Evolutionary conservation across 2,329 filamentous ascomycete species (phyloP).

Genomic region (Verticillium albo-atrum): DNA sequence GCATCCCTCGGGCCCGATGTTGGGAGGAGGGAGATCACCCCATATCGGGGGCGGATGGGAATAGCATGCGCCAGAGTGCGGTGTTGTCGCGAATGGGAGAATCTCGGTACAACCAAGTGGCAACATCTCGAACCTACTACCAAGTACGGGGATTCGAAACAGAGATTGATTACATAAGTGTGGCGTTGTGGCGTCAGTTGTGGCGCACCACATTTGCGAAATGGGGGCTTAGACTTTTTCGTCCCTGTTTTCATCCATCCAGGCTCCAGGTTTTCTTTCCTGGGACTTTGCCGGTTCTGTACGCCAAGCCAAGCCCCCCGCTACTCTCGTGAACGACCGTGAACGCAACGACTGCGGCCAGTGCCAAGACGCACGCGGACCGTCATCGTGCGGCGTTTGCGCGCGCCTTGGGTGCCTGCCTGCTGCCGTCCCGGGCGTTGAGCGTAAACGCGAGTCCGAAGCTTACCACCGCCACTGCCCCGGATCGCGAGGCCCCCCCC

Average conservation of each 20-base stretch:
- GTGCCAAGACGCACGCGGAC: not conserved
- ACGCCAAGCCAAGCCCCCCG: not conserved
- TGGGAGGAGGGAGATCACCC: not conserved
- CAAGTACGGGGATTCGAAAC: no score
- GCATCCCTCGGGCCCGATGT: not conserved
- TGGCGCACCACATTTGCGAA: not conserved
- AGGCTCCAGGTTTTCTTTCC: not conserved
- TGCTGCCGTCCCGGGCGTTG: not conserved
- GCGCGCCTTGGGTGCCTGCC: no score
- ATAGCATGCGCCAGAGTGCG: not conserved
- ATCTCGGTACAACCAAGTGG: not conserved
- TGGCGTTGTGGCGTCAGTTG: not conserved
- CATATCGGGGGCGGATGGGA: not conserved
- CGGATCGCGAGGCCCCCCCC: not conserved
- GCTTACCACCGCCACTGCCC: not conserved
- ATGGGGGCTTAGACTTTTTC: not conserved
- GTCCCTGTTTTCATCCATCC: not conserved
- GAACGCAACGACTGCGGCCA: not conserved
- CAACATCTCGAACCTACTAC: no score
- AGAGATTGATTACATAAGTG: not conserved
- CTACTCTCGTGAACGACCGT: not conserved
- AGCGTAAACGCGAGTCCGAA: not conserved
- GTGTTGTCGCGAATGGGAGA: no score
- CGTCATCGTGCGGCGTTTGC: not conserved
- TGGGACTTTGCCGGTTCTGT: no score